These are phyloP conservation scores for Trichoderma oligosporum DNA, from an alignment of 2,329 filamentous ascomycete genomes.

Conservation along the genomic window DNA sequence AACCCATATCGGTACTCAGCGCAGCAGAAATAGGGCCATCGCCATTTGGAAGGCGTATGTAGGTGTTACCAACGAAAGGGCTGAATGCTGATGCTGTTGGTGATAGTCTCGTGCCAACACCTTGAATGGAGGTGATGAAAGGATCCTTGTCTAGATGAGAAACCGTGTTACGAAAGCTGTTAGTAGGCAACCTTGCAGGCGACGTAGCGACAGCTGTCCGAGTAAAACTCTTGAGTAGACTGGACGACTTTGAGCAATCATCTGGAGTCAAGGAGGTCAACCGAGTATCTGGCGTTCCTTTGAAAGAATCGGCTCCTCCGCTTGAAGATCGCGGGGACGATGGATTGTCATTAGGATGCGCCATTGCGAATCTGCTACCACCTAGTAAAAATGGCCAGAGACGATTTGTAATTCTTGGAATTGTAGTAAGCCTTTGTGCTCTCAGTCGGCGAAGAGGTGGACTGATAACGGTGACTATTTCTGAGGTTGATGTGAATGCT, in stretches of 20 bases:
- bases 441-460: not conserved
- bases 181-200: conserved; percentile 27
- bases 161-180: conserved; percentile 26
- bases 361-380: conserved; percentile 30
- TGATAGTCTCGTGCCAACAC: conserved; percentile 48
- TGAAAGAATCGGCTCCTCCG: conserved; percentile 53
- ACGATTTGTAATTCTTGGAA: not conserved
- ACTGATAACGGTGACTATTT: not conserved
- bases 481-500: not conserved
- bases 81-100: conserved; percentile 61
- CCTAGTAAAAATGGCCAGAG: not conserved
- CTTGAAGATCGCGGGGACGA: conserved; percentile 51
- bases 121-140: conserved; percentile 44
- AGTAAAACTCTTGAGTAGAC: conserved; percentile 34
- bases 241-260: conserved; percentile 45
- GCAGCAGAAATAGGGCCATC: conserved; percentile 31
- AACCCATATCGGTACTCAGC: conserved; percentile 44
- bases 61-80: conserved; percentile 36
- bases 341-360: conserved; percentile 42
- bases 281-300: conserved; percentile 62
- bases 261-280: conserved; percentile 62
- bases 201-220: conserved; percentile 30
- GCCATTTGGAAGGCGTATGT: conserved; percentile 23
- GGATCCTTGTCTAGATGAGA: conserved; percentile 47
- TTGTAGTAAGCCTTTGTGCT: not conserved